phyloP scores from a whole-genome alignment of 192 early-diverging fungal genomes.

The Umbelopsis isabellina region DNA sequence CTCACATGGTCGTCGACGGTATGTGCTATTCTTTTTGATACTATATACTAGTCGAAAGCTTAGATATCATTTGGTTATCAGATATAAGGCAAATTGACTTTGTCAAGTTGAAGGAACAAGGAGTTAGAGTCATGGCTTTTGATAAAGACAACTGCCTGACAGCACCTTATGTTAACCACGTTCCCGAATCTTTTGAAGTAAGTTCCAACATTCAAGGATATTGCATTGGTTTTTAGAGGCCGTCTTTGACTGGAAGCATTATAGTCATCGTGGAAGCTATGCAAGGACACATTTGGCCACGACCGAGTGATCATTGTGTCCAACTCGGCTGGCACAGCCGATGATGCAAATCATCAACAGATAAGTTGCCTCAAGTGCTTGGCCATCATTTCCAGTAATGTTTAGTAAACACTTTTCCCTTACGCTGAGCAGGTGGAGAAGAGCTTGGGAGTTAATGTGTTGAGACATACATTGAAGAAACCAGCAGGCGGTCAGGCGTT shows the following conservation, averaged over 20 bases:
- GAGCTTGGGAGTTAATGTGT: slow-evolving; percentile 60
- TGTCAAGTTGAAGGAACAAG: slow-evolving; percentile 52
- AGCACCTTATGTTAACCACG: slow-evolving; percentile 70
- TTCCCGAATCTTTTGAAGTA: slow-evolving; percentile 74
- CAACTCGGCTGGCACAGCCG: slow-evolving; percentile 87
- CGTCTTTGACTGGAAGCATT: background rate
- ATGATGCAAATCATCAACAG: slow-evolving; percentile 63
- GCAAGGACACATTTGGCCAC: slow-evolving; percentile 62
- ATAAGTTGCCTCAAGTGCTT: slow-evolving; percentile 55
- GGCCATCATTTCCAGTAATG: slow-evolving; percentile 89
- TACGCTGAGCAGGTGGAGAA: slow-evolving; percentile 46
- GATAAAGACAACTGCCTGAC: slow-evolving; percentile 98
- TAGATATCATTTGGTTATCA: slow-evolving; percentile 17
- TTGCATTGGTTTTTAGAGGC: background rate
- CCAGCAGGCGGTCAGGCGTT: slow-evolving; percentile 74
- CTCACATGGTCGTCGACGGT: slow-evolving; percentile 74
- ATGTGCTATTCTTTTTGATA: slow-evolving; percentile 6
- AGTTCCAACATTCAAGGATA: background rate
- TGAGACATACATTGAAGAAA: slow-evolving; percentile 68
- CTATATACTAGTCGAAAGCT: background rate
- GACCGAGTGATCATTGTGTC: slow-evolving; percentile 81
- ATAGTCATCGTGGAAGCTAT: slow-evolving; percentile 68
- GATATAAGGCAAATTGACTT: slow-evolving; percentile 77
- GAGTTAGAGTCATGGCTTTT: slow-evolving; percentile 81
- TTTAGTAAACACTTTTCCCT: slow-evolving; percentile 66